phyloP scores from a whole-genome alignment of 768 basidiomycete genomes.

The Pulveroboletus sp. region DNA sequence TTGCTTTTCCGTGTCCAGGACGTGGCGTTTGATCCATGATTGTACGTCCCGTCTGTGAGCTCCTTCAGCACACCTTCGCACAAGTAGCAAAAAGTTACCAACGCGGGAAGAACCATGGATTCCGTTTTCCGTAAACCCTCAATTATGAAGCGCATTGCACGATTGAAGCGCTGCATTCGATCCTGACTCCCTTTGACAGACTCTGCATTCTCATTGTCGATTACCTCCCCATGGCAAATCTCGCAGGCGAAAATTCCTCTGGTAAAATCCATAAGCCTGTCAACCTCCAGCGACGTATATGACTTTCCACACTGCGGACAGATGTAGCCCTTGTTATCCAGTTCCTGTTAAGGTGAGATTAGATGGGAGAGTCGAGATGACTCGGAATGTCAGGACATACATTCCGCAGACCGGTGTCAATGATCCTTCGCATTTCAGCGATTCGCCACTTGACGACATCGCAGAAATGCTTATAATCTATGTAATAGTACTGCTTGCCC shows the following conservation, averaged over 20 bases:
- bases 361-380: not conserved
- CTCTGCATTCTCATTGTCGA: constrained; percentile 90
- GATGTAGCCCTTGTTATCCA: constrained; percentile 96
- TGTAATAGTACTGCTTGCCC: constrained; percentile 91
- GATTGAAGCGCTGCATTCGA: constrained; percentile 92
- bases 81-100: constrained; percentile 27
- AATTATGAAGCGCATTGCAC: constrained; percentile 81
- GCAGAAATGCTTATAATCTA: constrained; percentile 92
- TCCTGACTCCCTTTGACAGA: constrained; percentile 83
- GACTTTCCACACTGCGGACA: constrained; percentile 84
- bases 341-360: constrained; percentile 52
- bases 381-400: constrained; percentile 39
- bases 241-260: constrained; percentile 76
- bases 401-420: constrained; percentile 86
- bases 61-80: not conserved
- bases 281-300: constrained; percentile 82
- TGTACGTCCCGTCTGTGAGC: constrained; percentile 70
- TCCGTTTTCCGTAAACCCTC: constrained; percentile 89
- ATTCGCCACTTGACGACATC: constrained; percentile 98
- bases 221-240: constrained; percentile 78
- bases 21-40: constrained; percentile 74
- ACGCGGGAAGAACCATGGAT: constrained; percentile 80
- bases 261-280: constrained; percentile 71
- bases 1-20: constrained; percentile 57
- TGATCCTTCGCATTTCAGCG: constrained; percentile 83